Evolutionary conservation across 805 yeast genomes (phyloP).

Genomic region (Candida tibetensis): DNA sequence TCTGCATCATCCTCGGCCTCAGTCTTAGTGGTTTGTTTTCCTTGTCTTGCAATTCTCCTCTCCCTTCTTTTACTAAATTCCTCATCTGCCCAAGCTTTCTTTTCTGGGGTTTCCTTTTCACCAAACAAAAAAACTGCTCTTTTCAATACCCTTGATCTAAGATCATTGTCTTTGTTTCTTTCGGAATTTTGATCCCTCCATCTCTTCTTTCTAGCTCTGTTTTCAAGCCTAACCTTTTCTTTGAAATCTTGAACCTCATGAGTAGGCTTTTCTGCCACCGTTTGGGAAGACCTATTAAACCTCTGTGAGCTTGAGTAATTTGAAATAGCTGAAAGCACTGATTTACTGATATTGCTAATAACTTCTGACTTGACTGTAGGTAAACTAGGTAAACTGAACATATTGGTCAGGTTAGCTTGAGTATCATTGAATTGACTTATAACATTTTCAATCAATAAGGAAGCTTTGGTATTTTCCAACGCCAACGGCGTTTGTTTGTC

Average conservation of each 20-base stretch:
- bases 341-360: constrained; percentile 6
- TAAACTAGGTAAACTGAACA: not conserved
- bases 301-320: constrained; percentile 8
- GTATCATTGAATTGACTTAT: constrained; percentile 15
- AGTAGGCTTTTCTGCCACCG: constrained; percentile 23
- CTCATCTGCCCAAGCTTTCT: constrained; percentile 65
- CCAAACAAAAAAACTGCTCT: constrained; percentile 72
- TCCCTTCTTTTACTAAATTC: constrained; percentile 68
- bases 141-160: constrained; percentile 71
- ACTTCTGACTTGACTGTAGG: constrained; percentile 5
- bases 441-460: constrained; percentile 23
- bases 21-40: constrained; percentile 12
- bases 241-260: constrained; percentile 39
- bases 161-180: constrained; percentile 83
- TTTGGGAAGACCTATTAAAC: constrained; percentile 10
- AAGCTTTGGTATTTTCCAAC: constrained; percentile 17
- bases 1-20: constrained; percentile 13
- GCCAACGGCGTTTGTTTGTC: constrained; percentile 11
- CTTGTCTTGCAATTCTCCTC: constrained; percentile 42
- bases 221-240: constrained; percentile 62
- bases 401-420: not conserved
- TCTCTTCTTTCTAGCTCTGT: constrained; percentile 72
- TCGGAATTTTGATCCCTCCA: constrained; percentile 82
- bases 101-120: constrained; percentile 49
- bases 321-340: constrained; percentile 10